Evolutionary conservation across 1,284 basidiomycete genomes (phyloP).

Genomic region (Clitocybe nebularis): DNA sequence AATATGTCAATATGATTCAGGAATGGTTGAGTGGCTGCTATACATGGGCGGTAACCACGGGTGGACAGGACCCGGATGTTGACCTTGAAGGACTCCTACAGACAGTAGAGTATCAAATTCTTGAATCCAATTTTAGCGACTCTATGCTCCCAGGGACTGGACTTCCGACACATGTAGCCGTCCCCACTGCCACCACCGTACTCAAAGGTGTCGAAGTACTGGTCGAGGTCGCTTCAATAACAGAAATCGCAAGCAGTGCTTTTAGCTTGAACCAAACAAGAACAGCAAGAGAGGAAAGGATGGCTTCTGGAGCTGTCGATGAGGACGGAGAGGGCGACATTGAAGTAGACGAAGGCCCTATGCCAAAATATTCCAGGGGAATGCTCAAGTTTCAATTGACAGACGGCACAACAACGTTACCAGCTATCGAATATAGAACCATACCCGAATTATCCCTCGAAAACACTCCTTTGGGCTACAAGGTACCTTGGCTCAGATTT

Average conservation of each 20-base stretch:
- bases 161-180: constrained; percentile 44
- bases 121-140: constrained; percentile 64
- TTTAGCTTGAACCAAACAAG: constrained; percentile 62
- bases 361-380: constrained; percentile 69
- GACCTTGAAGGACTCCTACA: constrained; percentile 42
- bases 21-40: constrained; percentile 73
- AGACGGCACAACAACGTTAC: constrained; percentile 57
- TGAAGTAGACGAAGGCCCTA: constrained; percentile 55
- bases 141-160: constrained; percentile 68
- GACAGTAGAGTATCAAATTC: constrained; percentile 60
- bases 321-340: constrained; percentile 57
- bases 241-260: constrained; percentile 72
- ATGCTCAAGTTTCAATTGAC: constrained; percentile 67
- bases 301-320: constrained; percentile 45
- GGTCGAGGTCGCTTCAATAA: constrained; percentile 69
- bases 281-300: constrained; percentile 59
- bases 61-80: constrained; percentile 35
- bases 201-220: constrained; percentile 48
- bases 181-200: constrained; percentile 31
- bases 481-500: constrained; percentile 38
- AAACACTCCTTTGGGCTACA: constrained; percentile 66
- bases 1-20: constrained; percentile 31
- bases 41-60: constrained; percentile 52
- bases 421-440: constrained; percentile 66
- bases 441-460: constrained; percentile 61